phyloP scores from a whole-genome alignment of 805 yeast genomes.

The Candida michaelii region DNA sequence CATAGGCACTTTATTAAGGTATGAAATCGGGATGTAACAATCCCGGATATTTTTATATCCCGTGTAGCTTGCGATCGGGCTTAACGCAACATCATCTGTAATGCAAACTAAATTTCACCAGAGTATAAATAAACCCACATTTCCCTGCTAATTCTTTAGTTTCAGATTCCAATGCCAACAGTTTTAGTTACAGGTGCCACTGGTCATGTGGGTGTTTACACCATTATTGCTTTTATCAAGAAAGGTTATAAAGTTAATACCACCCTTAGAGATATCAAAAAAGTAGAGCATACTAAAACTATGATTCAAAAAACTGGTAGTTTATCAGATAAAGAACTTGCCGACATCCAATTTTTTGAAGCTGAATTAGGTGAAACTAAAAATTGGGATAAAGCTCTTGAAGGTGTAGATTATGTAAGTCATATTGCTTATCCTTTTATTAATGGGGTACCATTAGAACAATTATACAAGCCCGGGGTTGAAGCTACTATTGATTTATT shows the following conservation, averaged over 20 bases:
- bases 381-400: slow-evolving; percentile 14
- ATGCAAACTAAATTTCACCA: not conserved
- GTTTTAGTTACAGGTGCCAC: slow-evolving; percentile 18
- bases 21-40: no score
- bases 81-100: no score
- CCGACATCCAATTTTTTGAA: slow-evolving; percentile 1
- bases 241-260: slow-evolving; percentile 15
- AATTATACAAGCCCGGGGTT: slow-evolving; percentile 6
- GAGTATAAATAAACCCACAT: no score
- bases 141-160: no score
- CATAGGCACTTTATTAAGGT: no score
- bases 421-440: slow-evolving; percentile 15
- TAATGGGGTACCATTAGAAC: slow-evolving; percentile 9
- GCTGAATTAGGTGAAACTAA: slow-evolving; percentile 13
- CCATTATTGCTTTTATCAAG: slow-evolving; percentile 9
- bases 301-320: slow-evolving; percentile 10
- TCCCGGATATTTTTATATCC: no score
- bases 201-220: slow-evolving; percentile 13
- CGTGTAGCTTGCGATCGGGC: no score
- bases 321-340: slow-evolving; percentile 2
- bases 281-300: not conserved
- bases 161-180: no score
- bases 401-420: slow-evolving; percentile 11
- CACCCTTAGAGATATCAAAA: slow-evolving; percentile 13
- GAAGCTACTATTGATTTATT: slow-evolving; percentile 7